These are phyloP conservation scores for Hygrophorus pudorinus DNA, from an alignment of 768 basidiomycete species.

Conservation along the genomic window DNA sequence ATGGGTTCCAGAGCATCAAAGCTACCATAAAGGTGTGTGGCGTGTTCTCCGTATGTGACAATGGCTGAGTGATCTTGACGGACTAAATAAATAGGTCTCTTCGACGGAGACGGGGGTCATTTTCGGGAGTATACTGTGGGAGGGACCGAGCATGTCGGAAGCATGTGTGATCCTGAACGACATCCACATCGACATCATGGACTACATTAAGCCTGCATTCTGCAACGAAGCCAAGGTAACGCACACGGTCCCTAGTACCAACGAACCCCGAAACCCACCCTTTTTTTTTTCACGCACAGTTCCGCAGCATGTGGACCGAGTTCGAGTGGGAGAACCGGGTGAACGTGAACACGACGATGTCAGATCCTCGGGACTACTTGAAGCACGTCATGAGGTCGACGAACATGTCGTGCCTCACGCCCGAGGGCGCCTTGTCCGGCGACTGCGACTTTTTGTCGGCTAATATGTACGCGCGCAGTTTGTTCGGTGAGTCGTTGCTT, in stretches of 20 bases:
- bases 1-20: slow-evolving; percentile 97
- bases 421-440: slow-evolving; percentile 88
- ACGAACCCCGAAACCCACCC: no score
- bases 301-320: slow-evolving; percentile 99
- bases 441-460: slow-evolving; percentile 97
- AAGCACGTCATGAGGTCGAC: slow-evolving; percentile 93
- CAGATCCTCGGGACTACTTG: slow-evolving; percentile 85
- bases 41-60: neutral
- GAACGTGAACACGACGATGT: slow-evolving; percentile 77
- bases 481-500: slow-evolving; percentile 64
- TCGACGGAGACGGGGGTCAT: slow-evolving; percentile 98
- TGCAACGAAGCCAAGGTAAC: slow-evolving; percentile 88
- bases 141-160: slow-evolving; percentile 79
- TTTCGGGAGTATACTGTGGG: slow-evolving; percentile 96
- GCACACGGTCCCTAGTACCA: slow-evolving; percentile 5
- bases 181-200: slow-evolving; percentile 98
- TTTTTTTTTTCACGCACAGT: no score
- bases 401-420: slow-evolving; percentile 96
- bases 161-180: slow-evolving; percentile 92
- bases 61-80: neutral
- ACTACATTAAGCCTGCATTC: slow-evolving; percentile 93
- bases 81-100: slow-evolving; percentile 45
- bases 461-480: slow-evolving; percentile 90
- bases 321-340: slow-evolving; percentile 99
- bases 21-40: slow-evolving; percentile 78